Base-by-base conservation (phyloP, 2,329 filamentous ascomycete species). In the Stagonosporopsis vannaccii region DNA sequence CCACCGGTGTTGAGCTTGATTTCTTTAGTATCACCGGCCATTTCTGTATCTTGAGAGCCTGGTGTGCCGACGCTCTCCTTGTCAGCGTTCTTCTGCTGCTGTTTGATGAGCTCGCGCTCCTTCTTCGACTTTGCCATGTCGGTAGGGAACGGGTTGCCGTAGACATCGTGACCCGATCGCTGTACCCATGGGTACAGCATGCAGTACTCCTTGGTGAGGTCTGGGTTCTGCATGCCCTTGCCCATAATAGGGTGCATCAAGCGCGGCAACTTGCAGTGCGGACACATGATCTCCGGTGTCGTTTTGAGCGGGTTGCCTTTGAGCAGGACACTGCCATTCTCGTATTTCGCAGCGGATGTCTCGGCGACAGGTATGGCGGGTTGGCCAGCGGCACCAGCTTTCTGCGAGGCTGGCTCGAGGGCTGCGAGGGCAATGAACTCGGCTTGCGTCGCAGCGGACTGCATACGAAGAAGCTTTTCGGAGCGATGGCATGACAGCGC, bases 61-160 rank as follows among this genome's bases (percentile, higher is more conserved):
- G 80, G 80, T 20, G 79, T 81, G 44, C 77, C 77, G 19, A 79
- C 75, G 41, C 72, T 76, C 60, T 78, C 78, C 58, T 78, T 78
- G 47, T 78, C 75, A 20, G 70, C 69, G 43, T 73, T 71, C 62
- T 75, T 76, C 58, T 78, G 68, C 66, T 78, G 72, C 62, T 79
- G 66, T 69, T 78, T 74, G 52, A 77, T 71, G 48, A 78, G 68
- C 73, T 87, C 85, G 79, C 87, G 87, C 73, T 88, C 89, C 81
- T 90, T 92, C 83, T 77, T 82, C 65, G 89, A 92, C 80, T 90
- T 90, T 58, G 89, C 90, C 58, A 89, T 84, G 20, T 89, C 88
- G 17, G 87, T 87, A 13, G 90, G 87, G 84, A 90, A 93, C 25
- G 89, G 90, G 75, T 92, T 91, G 46, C 89, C 90, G 75, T 92